Percentiles rank a stretch among this genome's conserved stretches.
phyloP scores from a whole-genome alignment of 2,329 filamentous ascomycete genomes.

The Lasiodiplodia citricola region DNA sequence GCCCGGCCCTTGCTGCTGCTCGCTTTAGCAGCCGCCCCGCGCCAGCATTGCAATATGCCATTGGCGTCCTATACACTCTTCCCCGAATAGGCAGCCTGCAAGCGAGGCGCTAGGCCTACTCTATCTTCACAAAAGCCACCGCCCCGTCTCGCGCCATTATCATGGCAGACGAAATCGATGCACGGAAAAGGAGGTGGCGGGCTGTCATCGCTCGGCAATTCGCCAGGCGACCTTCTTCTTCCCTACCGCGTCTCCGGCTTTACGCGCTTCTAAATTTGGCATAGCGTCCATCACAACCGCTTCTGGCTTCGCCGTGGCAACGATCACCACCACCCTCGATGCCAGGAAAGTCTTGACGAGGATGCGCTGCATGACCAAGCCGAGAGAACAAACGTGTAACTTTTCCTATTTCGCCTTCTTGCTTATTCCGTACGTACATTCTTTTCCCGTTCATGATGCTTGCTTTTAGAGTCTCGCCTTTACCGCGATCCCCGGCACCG shows the following conservation, averaged over 20 bases:
- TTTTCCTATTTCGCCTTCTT: background rate
- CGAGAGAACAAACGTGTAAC: background rate
- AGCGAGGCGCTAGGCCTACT: conserved; percentile 12
- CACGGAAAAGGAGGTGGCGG: conserved; percentile 18
- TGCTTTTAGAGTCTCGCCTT: conserved; percentile 15
- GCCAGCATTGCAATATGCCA: conserved; percentile 1
- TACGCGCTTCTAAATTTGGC: conserved; percentile 13
- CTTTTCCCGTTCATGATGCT: background rate
- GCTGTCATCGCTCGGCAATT: conserved; percentile 2
- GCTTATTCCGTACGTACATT: background rate
- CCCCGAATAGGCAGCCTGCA: conserved; percentile 15
- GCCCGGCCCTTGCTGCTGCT: no score
- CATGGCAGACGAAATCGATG: background rate
- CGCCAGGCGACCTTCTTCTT: background rate
- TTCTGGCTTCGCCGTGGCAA: conserved; percentile 3
- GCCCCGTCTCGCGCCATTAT: background rate
- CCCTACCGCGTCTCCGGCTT: background rate
- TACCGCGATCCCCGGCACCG: background rate
- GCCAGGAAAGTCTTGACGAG: conserved; percentile 2
- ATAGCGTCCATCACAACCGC: conserved; percentile 7
- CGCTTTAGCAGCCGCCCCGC: background rate
- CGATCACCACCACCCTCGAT: background rate
- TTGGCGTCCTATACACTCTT: conserved; percentile 1
- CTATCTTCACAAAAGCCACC: background rate
- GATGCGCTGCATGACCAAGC: background rate